These are phyloP conservation scores for Dacryopinax spathularia DNA, from an alignment of 768 basidiomycete species.

Conservation along the genomic window DNA sequence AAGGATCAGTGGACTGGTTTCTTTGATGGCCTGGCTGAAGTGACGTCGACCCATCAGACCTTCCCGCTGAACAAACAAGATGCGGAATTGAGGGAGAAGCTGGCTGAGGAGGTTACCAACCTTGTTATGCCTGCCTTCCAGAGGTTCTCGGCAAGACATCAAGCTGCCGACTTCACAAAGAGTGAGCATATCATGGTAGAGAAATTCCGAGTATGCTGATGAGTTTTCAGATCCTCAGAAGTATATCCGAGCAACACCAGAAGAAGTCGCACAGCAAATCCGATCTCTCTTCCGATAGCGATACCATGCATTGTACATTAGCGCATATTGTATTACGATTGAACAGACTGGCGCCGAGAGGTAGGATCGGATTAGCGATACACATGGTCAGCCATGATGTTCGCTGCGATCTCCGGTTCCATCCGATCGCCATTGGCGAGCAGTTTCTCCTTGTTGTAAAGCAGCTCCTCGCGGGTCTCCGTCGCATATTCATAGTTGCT, in stretches of 20 bases:
- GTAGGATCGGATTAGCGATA: not conserved
- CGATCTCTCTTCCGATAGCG: constrained; percentile 35
- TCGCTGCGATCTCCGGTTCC: constrained; percentile 95
- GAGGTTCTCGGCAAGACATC: constrained; percentile 58
- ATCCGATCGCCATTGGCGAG: constrained; percentile 90
- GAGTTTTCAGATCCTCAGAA: constrained; percentile 48
- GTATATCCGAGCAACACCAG: constrained; percentile 64
- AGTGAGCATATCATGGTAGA: constrained; percentile 34
- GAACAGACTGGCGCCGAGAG: not conserved
- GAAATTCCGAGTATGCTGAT: not conserved
- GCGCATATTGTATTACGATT: constrained; percentile 1
- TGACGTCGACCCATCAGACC: constrained; percentile 57
- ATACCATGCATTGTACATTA: constrained; percentile 2
- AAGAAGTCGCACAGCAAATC: constrained; percentile 59
- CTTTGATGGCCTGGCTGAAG: constrained; percentile 66
- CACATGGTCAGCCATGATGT: constrained; percentile 34
- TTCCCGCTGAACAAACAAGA: constrained; percentile 62
- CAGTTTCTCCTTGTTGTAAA: constrained; percentile 99
- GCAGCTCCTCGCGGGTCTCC: constrained; percentile 92
- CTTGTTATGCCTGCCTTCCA: constrained; percentile 62
- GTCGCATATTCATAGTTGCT: constrained; percentile 97
- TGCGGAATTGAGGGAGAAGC: constrained; percentile 37
- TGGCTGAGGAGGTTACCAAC: constrained; percentile 62
- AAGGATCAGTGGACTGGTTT: constrained; percentile 78
- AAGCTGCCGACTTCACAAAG: constrained; percentile 73